These are phyloP conservation scores for Pezicula neosporulosa DNA, from an alignment of 2,329 filamentous ascomycete species.

Conservation along the genomic window DNA sequence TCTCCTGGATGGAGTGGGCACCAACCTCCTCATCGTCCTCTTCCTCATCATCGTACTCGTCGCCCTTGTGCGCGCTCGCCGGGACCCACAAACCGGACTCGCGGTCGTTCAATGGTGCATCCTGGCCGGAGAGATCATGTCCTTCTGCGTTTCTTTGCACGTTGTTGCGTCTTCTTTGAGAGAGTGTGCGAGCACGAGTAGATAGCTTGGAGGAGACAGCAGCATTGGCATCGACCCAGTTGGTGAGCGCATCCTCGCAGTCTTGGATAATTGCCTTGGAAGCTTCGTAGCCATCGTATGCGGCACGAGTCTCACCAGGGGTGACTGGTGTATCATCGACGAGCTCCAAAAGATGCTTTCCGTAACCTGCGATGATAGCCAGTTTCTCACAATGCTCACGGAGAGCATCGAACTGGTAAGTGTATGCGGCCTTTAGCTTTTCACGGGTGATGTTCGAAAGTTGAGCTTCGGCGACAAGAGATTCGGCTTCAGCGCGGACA, in stretches of 20 bases:
- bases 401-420: slow-evolving; percentile 96
- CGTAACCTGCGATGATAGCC: slow-evolving; percentile 94
- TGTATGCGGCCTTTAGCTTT: slow-evolving; percentile 98
- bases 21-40: slow-evolving; percentile 60
- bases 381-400: slow-evolving; percentile 98
- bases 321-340: slow-evolving; percentile 97
- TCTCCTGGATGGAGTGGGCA: slow-evolving; percentile 48
- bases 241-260: slow-evolving; percentile 94
- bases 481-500: slow-evolving; percentile 96
- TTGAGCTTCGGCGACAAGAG: slow-evolving; percentile 96
- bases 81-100: slow-evolving; percentile 81
- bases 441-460: slow-evolving; percentile 99
- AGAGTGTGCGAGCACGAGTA: slow-evolving; percentile 81
- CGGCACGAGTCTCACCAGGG: slow-evolving; percentile 89
- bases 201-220: slow-evolving; percentile 85
- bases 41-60: slow-evolving; percentile 58
- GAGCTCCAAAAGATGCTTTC: slow-evolving; percentile 96
- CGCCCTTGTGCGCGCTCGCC: slow-evolving; percentile 59
- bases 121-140: slow-evolving; percentile 79
- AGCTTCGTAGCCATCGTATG: slow-evolving; percentile 97
- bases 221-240: slow-evolving; percentile 92
- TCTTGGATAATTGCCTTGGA: slow-evolving; percentile 99
- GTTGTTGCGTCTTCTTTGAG: slow-evolving; percentile 75
- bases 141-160: slow-evolving; percentile 67
- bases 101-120: slow-evolving; percentile 71